Conservation (phyloP, 495 filamentous ascomycete genomes). For the Hypoxylon crocopeplum region DNA sequence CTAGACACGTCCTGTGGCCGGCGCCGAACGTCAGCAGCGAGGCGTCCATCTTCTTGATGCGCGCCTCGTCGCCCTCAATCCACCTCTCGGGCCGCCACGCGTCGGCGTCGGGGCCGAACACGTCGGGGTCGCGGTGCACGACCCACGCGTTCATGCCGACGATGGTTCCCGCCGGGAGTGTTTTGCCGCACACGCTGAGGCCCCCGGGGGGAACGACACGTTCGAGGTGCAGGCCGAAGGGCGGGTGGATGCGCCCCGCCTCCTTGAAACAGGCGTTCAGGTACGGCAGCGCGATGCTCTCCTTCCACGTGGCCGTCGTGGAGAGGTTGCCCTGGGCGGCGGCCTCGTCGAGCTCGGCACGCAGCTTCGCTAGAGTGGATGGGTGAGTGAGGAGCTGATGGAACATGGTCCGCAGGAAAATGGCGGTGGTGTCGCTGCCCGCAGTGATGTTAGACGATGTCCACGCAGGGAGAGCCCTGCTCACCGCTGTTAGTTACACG, state of each 20-base stretch:
- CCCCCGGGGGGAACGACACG: constrained; percentile 63
- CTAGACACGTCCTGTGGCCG: constrained; percentile 68
- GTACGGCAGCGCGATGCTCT: constrained; percentile 54
- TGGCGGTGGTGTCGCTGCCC: constrained; percentile 53
- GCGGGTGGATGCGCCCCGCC: constrained; percentile 62
- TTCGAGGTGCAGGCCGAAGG: constrained; percentile 60
- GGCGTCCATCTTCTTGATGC: constrained; percentile 33
- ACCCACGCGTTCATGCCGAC: constrained; percentile 47
- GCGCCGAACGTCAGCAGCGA: constrained; percentile 62
- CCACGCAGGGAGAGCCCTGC: constrained; percentile 26
- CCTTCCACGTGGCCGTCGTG: constrained; percentile 26
- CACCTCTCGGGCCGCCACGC: constrained; percentile 58
- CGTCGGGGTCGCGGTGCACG: constrained; percentile 43
- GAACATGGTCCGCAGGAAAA: constrained; percentile 45
- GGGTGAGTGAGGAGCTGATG: constrained; percentile 47
- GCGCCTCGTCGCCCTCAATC: constrained; percentile 32
- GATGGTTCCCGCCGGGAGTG: constrained; percentile 56
- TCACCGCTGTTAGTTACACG: too few relatives aligned
- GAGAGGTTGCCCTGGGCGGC: constrained; percentile 10
- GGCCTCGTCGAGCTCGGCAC: constrained; percentile 29
- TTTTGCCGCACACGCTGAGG: constrained; percentile 55
- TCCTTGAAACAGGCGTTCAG: constrained; percentile 68
- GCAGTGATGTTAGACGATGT: constrained; percentile 55
- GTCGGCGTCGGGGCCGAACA: constrained; percentile 60
- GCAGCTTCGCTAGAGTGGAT: constrained; percentile 33